Evolutionary conservation across 306 rosid species (phyloP).

Genomic region (Fragaria iinumae): DNA sequence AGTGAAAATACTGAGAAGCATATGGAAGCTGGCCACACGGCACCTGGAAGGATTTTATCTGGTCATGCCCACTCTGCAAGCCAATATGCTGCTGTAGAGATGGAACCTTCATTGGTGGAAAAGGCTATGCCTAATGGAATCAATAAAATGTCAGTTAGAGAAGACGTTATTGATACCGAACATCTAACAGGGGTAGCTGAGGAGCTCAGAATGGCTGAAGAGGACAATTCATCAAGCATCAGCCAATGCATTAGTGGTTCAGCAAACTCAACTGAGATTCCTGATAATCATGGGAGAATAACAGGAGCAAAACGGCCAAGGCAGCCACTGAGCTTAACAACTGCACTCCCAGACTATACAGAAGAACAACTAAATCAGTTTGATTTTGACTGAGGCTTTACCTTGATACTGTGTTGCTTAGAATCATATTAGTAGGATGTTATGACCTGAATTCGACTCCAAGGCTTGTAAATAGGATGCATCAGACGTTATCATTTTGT

Average conservation of each 20-base stretch:
- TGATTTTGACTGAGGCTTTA: constrained; percentile 53
- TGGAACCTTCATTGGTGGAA: constrained; percentile 28
- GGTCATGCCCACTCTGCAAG: constrained; percentile 25
- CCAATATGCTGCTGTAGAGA: constrained; percentile 22
- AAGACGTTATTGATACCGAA: constrained; percentile 18
- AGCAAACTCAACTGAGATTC: constrained; percentile 16
- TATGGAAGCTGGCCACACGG: constrained; percentile 11
- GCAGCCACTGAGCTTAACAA: constrained; percentile 26
- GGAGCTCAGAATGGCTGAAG: constrained; percentile 23
- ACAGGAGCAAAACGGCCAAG: constrained; percentile 20
- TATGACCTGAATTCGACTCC: not conserved
- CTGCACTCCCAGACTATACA: constrained; percentile 65
- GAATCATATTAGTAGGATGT: not conserved
- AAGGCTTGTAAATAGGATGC: not conserved
- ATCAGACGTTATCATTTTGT: not conserved
- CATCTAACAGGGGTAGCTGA: constrained; percentile 26
- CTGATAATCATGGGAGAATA: constrained; percentile 22
- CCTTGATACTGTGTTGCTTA: not conserved
- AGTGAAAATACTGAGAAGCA: not conserved
- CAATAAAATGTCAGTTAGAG: constrained; percentile 11
- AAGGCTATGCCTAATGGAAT: constrained; percentile 5
- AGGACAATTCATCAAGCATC: not conserved
- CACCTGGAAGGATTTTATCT: constrained; percentile 21
- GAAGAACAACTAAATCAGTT: constrained; percentile 83
- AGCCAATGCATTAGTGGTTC: constrained; percentile 11